A percentile compares a stretch with the other conserved stretches of the same genome.
Conservation (phyloP, 352 stramenopile species). For the Phytopythium kandeliae region DNA sequence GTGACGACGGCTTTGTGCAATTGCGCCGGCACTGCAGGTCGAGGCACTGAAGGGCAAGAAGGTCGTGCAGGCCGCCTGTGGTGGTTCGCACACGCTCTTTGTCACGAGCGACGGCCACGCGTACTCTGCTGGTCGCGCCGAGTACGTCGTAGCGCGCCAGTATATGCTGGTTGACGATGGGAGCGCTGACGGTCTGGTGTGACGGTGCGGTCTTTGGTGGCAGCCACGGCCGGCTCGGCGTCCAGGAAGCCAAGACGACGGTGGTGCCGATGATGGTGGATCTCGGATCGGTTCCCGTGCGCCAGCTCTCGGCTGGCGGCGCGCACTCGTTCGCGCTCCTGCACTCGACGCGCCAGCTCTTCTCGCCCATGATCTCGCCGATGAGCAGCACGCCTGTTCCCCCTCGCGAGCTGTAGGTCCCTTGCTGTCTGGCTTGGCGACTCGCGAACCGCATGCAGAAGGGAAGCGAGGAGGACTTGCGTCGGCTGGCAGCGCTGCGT, state of each 20-base stretch:
- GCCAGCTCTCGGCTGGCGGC: slow-evolving; percentile 65
- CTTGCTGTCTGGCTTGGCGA: too few relatives aligned
- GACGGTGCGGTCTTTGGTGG: too few relatives aligned
- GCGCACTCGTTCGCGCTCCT: slow-evolving; percentile 71
- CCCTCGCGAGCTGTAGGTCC: slow-evolving; percentile 12
- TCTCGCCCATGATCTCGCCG: slow-evolving; percentile 59
- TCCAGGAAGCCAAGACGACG: slow-evolving; percentile 47
- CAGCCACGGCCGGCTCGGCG: slow-evolving; percentile 69
- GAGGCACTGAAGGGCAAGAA: slow-evolving; percentile 53
- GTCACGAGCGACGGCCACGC: slow-evolving; percentile 80
- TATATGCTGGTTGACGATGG: too few relatives aligned
- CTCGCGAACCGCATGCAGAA: too few relatives aligned
- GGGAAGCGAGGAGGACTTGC: too few relatives aligned
- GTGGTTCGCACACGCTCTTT: slow-evolving; percentile 83
- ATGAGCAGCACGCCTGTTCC: slow-evolving; percentile 23
- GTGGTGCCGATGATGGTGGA: slow-evolving; percentile 46
- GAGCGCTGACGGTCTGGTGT: too few relatives aligned
- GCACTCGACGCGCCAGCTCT: slow-evolving; percentile 47
- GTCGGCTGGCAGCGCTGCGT: too few relatives aligned
- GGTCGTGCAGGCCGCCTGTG: slow-evolving; percentile 72
- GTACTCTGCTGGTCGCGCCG: slow-evolving; percentile 74
- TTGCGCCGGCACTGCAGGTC: too few relatives aligned
- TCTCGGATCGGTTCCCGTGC: slow-evolving; percentile 47
- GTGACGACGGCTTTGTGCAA: background rate
- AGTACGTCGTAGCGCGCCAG: too few relatives aligned